Evolutionary conservation across 148 eudicot genomes (phyloP).

Genomic region (Spergularia marina): DNA sequence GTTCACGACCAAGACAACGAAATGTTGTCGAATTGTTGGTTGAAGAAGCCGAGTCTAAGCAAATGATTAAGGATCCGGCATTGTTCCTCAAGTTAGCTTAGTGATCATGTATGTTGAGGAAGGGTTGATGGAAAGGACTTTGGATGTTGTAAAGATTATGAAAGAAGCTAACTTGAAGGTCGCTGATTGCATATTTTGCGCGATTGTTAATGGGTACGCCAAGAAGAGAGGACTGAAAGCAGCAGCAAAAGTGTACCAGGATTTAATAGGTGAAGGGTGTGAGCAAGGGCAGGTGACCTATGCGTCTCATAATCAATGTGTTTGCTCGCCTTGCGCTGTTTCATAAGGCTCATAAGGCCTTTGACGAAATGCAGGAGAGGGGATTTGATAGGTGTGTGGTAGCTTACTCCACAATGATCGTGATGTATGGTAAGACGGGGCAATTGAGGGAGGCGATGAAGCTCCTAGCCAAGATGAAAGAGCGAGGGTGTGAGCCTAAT

Average conservation of each 20-base stretch:
- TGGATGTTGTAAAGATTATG: slow-evolving; percentile 57
- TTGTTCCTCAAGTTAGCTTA: slow-evolving; percentile 63
- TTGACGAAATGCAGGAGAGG: slow-evolving; percentile 58
- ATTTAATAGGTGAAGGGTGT: slow-evolving; percentile 40
- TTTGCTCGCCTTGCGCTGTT: slow-evolving; percentile 59
- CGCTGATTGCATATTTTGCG: slow-evolving; percentile 82
- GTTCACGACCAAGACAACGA: no score
- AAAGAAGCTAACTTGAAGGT: slow-evolving; percentile 46
- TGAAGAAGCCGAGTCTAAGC: slow-evolving; percentile 55
- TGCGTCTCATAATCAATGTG: slow-evolving; percentile 60
- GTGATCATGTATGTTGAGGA: slow-evolving; percentile 66
- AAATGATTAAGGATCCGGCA: slow-evolving; percentile 76
- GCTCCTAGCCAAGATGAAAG: slow-evolving; percentile 86
- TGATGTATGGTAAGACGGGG: slow-evolving; percentile 70
- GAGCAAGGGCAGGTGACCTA: slow-evolving; percentile 93
- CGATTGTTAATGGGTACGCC: slow-evolving; percentile 74
- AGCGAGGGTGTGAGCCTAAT: slow-evolving; percentile 73
- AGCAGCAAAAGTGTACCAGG: slow-evolving; percentile 54
- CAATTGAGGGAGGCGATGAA: slow-evolving; percentile 67
- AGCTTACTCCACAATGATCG: slow-evolving; percentile 88
- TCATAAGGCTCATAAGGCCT: slow-evolving; percentile 48
- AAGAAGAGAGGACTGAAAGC: slow-evolving; percentile 57
- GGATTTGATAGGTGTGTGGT: slow-evolving; percentile 82
- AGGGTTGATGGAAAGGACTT: slow-evolving; percentile 59
- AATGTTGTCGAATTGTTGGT: slow-evolving; percentile 51